Evolutionary conservation across 2,329 filamentous ascomycete genomes (phyloP), one percentile per base, ranked within the genome.

Genomic region (Diaporthe longicolla): DNA sequence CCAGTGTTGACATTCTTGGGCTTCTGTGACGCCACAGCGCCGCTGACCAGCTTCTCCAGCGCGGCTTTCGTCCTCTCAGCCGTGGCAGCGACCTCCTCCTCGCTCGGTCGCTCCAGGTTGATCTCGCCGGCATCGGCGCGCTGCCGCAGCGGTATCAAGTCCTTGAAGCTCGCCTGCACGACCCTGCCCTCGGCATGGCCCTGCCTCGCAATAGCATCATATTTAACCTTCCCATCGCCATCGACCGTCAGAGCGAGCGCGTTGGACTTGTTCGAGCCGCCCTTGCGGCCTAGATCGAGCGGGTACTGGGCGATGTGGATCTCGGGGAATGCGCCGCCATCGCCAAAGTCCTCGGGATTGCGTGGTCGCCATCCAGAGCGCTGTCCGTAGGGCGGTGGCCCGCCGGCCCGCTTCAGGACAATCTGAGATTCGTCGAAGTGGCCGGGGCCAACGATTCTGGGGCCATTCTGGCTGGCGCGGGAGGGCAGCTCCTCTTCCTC

Each of bases 321-420:
- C 84, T 98, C 96, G 50, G 97, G 97, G 81, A 98, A 99, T 70
- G 96, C 95, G 79, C 97, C 97, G 77, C 97, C 97, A 87, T 98
- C 95, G 79, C 94, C 95, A 85, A 95, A 99, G 83, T 99, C 97
- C 81, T 98, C 95, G 76, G 93, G 91, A 54, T 89, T 89, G 80
- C 96, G 93, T 43, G 97, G 97, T 77, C 97, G 91, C 97, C 97
- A 99, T 89, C 94, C 94, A 82, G 91, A 85, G 80, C 97, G 93
- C 82, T 95, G 92, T 66, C 94, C 94, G 79, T 98, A 99, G 0
- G 95, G 88, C 13, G 97, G 97, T 74, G 95, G 95, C 24, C 74
- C 72, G 24, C 95, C 95, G 73, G 90, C 89, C 85, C 92, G 93
- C 86, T 93, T 94, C 75, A 97, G 83, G 24, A 97, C 93, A 78